These are phyloP conservation scores for Linnemannia elongata DNA, from an alignment of 192 early-diverging fungal genomes.

Conservation along the genomic window DNA sequence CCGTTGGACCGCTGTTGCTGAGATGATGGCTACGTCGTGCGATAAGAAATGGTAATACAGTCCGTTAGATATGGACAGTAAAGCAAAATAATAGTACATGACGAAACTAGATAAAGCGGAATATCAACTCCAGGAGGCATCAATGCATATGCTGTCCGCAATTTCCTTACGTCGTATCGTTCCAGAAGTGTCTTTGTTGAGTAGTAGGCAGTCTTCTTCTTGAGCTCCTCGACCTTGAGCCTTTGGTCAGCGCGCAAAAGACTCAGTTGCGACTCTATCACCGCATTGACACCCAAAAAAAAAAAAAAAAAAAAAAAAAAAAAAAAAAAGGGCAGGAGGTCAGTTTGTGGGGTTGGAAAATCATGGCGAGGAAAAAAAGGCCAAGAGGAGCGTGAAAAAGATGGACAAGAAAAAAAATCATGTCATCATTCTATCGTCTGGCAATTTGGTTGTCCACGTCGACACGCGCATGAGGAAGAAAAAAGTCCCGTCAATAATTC, in stretches of 20 bases:
- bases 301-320: not conserved
- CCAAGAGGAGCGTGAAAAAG: not conserved
- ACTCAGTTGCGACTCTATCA: slow-evolving; percentile 55
- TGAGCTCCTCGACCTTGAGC: slow-evolving; percentile 90
- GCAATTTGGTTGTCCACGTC: not conserved
- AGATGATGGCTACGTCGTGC: slow-evolving; percentile 20
- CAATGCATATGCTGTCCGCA: not conserved
- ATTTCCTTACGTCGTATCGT: slow-evolving; percentile 75
- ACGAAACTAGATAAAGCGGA: not conserved
- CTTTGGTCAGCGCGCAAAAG: slow-evolving; percentile 70
- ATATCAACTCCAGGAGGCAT: not conserved
- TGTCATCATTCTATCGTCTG: not conserved
- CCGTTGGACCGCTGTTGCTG: slow-evolving; percentile 30
- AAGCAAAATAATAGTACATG: not conserved
- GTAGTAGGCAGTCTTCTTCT: slow-evolving; percentile 95
- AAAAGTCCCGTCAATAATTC: not conserved
- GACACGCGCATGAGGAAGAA: not conserved
- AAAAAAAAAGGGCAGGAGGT: not conserved
- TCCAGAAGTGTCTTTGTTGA: slow-evolving; percentile 91
- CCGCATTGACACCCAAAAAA: not conserved
- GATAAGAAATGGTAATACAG: not conserved
- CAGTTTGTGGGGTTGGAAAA: not conserved
- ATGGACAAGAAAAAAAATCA: not conserved
- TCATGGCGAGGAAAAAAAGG: not conserved
- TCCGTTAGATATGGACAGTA: not conserved